Percentiles rank a stretch among this genome's conserved stretches.
phyloP scores from a whole-genome alignment of 805 yeast genomes.

The Myxozyma monticola region DNA sequence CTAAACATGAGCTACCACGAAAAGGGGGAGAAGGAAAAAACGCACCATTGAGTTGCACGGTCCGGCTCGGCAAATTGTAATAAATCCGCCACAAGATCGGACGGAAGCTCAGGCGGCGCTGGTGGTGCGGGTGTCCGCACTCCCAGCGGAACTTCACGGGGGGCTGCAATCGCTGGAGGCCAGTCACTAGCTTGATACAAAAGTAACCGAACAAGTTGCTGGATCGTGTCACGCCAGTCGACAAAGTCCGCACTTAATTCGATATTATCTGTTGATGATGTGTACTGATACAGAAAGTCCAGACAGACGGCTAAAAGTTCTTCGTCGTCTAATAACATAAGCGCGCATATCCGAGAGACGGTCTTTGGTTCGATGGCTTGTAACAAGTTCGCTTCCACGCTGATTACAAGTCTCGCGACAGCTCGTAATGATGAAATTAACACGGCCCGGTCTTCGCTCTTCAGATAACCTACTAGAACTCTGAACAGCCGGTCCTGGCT shows the following conservation, averaged over 20 bases:
- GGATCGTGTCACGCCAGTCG: slow-evolving; percentile 46
- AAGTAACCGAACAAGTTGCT: slow-evolving; percentile 34
- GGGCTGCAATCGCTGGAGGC: slow-evolving; percentile 31
- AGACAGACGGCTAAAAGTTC: slow-evolving; percentile 72
- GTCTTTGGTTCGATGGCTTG: slow-evolving; percentile 46
- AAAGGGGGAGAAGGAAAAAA: neutral
- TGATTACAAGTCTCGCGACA: slow-evolving; percentile 73
- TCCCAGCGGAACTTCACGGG: slow-evolving; percentile 50
- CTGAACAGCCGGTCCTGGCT: slow-evolving; percentile 54
- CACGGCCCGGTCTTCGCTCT: slow-evolving; percentile 62
- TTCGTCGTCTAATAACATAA: slow-evolving; percentile 64
- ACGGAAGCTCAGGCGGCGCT: slow-evolving; percentile 61
- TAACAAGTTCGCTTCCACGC: slow-evolving; percentile 53
- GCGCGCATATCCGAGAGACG: slow-evolving; percentile 56
- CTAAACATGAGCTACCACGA: neutral
- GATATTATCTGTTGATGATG: slow-evolving; percentile 61
- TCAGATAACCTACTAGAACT: slow-evolving; percentile 62
- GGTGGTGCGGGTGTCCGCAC: slow-evolving; percentile 63
- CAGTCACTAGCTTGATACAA: slow-evolving; percentile 28
- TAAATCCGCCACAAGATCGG: slow-evolving; percentile 58
- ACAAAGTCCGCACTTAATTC: slow-evolving; percentile 51
- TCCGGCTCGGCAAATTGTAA: slow-evolving; percentile 75
- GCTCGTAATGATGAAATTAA: slow-evolving; percentile 72
- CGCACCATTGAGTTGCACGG: slow-evolving; percentile 83
- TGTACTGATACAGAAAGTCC: slow-evolving; percentile 79